Evolutionary conservation across 2,329 filamentous ascomycete genomes (phyloP).

Genomic region (Drechslerella stenobrocha): DNA sequence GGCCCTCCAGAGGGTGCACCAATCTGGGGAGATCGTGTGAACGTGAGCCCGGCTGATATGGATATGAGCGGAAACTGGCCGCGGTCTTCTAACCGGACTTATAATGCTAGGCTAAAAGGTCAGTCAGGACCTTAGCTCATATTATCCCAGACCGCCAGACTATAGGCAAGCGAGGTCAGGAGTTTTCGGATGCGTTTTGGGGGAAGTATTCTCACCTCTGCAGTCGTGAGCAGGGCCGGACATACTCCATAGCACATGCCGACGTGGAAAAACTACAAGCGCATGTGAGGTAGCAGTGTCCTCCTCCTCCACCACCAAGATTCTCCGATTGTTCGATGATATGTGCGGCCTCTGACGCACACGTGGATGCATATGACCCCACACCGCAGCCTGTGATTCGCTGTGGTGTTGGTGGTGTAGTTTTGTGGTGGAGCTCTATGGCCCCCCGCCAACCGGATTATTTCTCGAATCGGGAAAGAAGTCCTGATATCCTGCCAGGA

Average conservation of each 20-base stretch:
- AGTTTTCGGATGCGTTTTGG: no score
- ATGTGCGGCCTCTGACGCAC: conserved; percentile 29
- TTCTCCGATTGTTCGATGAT: conserved; percentile 30
- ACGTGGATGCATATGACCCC: conserved; percentile 38
- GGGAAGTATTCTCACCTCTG: no score
- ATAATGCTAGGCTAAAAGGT: not conserved
- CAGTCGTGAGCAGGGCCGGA: no score
- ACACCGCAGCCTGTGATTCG: conserved; percentile 2
- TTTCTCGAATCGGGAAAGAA: conserved; percentile 39
- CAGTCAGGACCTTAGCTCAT: conserved; percentile 22
- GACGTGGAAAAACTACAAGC: not conserved
- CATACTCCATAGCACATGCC: no score
- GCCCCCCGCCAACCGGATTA: conserved; percentile 47
- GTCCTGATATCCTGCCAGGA: conserved; percentile 4
- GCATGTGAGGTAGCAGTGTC: not conserved
- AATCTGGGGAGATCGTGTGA: no score
- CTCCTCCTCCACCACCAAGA: conserved; percentile 22
- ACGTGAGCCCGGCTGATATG: conserved; percentile 9
- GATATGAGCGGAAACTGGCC: not conserved
- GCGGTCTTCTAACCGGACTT: not conserved
- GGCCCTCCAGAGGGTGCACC: no score
- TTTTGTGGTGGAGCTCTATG: conserved; percentile 9
- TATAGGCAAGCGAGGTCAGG: no score
- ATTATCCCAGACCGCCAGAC: no score
- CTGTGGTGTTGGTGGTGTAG: conserved; percentile 29